These are phyloP conservation scores for Sodiomyces alkalinus DNA, from an alignment of 2,329 filamentous ascomycete species.

Conservation along the genomic window DNA sequence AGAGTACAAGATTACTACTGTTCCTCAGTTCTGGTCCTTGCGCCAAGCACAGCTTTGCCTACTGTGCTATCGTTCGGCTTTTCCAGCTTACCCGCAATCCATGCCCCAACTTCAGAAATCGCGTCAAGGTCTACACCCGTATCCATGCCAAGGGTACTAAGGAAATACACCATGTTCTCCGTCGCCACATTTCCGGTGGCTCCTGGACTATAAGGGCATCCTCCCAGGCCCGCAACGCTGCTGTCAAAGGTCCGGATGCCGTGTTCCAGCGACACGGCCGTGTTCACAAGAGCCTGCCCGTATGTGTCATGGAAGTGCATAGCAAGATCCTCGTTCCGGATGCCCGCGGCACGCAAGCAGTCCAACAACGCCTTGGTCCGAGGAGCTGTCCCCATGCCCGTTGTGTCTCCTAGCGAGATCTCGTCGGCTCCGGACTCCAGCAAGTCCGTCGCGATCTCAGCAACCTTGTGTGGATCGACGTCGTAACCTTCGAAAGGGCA, in stretches of 20 bases:
- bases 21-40: no score
- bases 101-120: constrained; percentile 52
- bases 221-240: constrained; percentile 66
- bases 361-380: constrained; percentile 49
- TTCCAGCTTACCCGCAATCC: constrained; percentile 52
- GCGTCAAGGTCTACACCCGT: constrained; percentile 58
- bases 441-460: constrained; percentile 51
- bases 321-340: constrained; percentile 55
- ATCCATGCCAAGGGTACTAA: constrained; percentile 57
- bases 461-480: constrained; percentile 47
- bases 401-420: constrained; percentile 80
- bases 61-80: constrained; percentile 49
- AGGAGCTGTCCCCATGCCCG: constrained; percentile 75
- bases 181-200: constrained; percentile 78
- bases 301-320: constrained; percentile 88
- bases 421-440: constrained; percentile 83
- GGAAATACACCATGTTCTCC: constrained; percentile 68
- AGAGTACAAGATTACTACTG: no score
- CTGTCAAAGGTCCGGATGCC: constrained; percentile 68
- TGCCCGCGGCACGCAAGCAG: constrained; percentile 49
- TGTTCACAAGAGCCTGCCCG: constrained; percentile 72
- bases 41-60: constrained; percentile 48
- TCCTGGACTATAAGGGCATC: constrained; percentile 73
- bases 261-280: constrained; percentile 59
- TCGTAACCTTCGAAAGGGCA: constrained; percentile 61